These are phyloP conservation scores for Lipomyces yarrowii DNA, from an alignment of 1,139 yeast species.

Conservation along the genomic window DNA sequence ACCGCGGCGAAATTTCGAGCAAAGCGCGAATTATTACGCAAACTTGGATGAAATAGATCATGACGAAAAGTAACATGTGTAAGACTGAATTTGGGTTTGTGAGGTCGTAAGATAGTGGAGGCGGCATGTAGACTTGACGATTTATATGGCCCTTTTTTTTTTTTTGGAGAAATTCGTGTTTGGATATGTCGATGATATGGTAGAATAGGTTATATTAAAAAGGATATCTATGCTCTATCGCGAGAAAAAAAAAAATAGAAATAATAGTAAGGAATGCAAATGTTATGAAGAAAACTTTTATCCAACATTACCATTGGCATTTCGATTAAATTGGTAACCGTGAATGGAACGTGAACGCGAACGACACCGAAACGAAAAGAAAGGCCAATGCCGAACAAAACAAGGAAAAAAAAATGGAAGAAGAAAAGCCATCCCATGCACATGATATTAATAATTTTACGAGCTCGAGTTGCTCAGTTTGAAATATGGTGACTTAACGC, in stretches of 20 bases:
- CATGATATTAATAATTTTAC: neutral
- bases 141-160: neutral
- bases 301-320: too few species aligned
- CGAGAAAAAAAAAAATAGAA: neutral
- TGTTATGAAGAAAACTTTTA: too few species aligned
- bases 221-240: neutral
- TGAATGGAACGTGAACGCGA: neutral
- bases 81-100: too few species aligned
- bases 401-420: neutral
- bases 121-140: neutral
- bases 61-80: constrained; percentile 19
- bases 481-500: constrained; percentile 4
- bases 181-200: neutral
- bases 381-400: neutral
- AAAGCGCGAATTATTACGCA: constrained; percentile 20
- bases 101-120: neutral
- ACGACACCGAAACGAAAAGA: neutral
- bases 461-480: neutral
- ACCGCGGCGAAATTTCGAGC: constrained; percentile 29
- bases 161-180: neutral
- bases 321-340: neutral
- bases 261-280: too few species aligned
- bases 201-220: neutral
- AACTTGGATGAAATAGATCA: constrained; percentile 23
- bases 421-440: neutral